Evolutionary conservation across 768 basidiomycete genomes (phyloP), one percentile per base, ranked within the genome.

Genomic region (Xerocomellus dryophilus): DNA sequence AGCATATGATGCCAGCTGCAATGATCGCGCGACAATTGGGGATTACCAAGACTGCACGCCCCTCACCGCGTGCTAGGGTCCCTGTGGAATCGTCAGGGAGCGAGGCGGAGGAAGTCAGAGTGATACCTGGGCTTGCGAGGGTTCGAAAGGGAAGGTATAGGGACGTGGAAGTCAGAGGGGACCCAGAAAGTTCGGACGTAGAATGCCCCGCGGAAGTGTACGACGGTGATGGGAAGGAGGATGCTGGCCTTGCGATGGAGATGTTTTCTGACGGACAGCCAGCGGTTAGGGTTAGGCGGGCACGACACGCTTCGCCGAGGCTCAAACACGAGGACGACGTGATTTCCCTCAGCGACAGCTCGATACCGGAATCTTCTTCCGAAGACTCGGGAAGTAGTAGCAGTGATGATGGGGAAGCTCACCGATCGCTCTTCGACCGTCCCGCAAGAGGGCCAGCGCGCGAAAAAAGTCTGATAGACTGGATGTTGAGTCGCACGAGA

Each of bases 381-480:
- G 66, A 61, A 23, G 60, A 54, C 39, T 53, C 50, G 50, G 58
- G 43, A n/a, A 51, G 57, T 40, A 29, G 32, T 12, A 53, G 44
- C 18, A 67, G 68, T 17, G 72, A 71, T 10, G 68, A 68, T 9
- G 67, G 63, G 57, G 61, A 40, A 61, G 67, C 17, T 74, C 76
- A 70, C 8, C 71, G 57, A 12, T 74, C 74, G 54, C 58, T 77
- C 31, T 52, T 64, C 27, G 64, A 69, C 15, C 59, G 48, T 40
- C 61, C 55, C 2, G 20, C 35, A 25, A 66, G 61, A 50, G 61
- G 57, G 9, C 64, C 66, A 20, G 66, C 63, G 23, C 68, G 61
- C 50, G 75, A 71, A 66, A 76, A 64, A 65, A 81, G 75, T 61
- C 65, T 86, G 47, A 86, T 90, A 43, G 84, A 89, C 59, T 82